Evolutionary conservation across 108 stramenopile species (phyloP).

Genomic region (Cyclotella choctawhatcheeana): DNA sequence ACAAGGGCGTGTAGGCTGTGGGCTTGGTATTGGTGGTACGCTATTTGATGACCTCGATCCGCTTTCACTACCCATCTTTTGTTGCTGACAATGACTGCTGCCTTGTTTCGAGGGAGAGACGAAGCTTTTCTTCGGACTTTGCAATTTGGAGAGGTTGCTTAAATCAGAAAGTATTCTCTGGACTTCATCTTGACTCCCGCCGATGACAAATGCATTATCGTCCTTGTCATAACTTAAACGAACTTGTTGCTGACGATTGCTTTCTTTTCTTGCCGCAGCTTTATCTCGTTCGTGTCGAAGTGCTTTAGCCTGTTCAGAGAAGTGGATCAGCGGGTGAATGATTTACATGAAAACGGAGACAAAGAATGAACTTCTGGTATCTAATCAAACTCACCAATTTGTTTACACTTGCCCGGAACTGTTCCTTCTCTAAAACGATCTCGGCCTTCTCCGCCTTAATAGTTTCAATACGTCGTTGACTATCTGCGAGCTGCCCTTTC

Average conservation of each 20-base stretch:
- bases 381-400: conserved; percentile 29
- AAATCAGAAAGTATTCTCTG: conserved; percentile 44
- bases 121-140: neutral
- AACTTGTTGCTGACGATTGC: conserved; percentile 31
- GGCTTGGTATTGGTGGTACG: conserved; percentile 12
- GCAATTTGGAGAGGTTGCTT: conserved; percentile 32
- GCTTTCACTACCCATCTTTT: neutral
- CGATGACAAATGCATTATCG: conserved; percentile 38
- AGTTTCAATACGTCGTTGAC: conserved; percentile 46
- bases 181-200: conserved; percentile 36
- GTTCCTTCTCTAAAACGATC: conserved; percentile 46
- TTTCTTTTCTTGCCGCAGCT: conserved; percentile 27
- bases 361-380: neutral
- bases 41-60: neutral
- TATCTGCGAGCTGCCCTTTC: conserved; percentile 52
- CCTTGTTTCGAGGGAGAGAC: neutral
- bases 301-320: conserved; percentile 29
- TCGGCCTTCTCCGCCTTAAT: conserved; percentile 39
- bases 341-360: neutral
- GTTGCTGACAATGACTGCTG: neutral
- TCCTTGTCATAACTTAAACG: conserved; percentile 41
- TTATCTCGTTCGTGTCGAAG: conserved; percentile 43
- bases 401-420: conserved; percentile 52
- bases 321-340: neutral
- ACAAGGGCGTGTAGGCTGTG: conserved; percentile 10